Conservation (phyloP, 1,284 basidiomycete species). For the Trichosporon coremiiforme region DNA sequence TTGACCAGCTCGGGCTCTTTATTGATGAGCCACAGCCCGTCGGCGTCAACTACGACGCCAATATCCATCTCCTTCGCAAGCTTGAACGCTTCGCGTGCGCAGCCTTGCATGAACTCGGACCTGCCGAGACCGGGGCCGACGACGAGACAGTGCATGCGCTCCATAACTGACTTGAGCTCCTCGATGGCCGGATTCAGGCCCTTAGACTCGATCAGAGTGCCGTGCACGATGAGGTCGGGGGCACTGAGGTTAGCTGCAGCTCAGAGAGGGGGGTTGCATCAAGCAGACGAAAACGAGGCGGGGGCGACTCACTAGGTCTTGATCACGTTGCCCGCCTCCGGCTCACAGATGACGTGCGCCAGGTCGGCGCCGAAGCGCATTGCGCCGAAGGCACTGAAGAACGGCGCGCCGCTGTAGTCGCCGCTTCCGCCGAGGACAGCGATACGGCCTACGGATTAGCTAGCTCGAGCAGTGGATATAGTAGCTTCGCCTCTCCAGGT, state of each 20-base stretch:
- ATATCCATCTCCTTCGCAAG: conserved; percentile 65
- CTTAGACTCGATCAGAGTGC: conserved; percentile 64
- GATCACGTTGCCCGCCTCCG: conserved; percentile 83
- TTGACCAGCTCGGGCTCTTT: conserved; percentile 69
- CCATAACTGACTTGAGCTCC: conserved; percentile 69
- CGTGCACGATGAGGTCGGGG: conserved; percentile 92
- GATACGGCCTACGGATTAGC: conserved; percentile 65
- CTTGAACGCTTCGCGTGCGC: conserved; percentile 59
- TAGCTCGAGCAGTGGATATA: too few species aligned
- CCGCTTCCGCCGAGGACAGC: conserved; percentile 90
- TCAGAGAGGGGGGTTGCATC: not conserved
- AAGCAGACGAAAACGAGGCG: too few species aligned
- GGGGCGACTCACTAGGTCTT: conserved; percentile 70
- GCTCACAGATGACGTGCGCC: conserved; percentile 95
- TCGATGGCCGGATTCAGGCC: conserved; percentile 40
- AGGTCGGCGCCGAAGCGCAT: conserved; percentile 87
- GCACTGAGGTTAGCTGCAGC: conserved; percentile 57
- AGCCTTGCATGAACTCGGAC: conserved; percentile 83
- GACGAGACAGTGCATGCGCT: conserved; percentile 86
- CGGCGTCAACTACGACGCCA: conserved; percentile 92
- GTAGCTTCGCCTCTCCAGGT: too few species aligned
- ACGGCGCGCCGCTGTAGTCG: conserved; percentile 96
- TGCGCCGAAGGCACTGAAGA: conserved; percentile 85
- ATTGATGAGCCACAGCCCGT: conserved; percentile 61
- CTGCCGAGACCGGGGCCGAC: conserved; percentile 92